A percentile compares a stretch with the other conserved stretches of the same genome.
phyloP scores from a whole-genome alignment of 2,329 filamentous ascomycete species.

The Ophiocordyceps camponoti-rufipedis region DNA sequence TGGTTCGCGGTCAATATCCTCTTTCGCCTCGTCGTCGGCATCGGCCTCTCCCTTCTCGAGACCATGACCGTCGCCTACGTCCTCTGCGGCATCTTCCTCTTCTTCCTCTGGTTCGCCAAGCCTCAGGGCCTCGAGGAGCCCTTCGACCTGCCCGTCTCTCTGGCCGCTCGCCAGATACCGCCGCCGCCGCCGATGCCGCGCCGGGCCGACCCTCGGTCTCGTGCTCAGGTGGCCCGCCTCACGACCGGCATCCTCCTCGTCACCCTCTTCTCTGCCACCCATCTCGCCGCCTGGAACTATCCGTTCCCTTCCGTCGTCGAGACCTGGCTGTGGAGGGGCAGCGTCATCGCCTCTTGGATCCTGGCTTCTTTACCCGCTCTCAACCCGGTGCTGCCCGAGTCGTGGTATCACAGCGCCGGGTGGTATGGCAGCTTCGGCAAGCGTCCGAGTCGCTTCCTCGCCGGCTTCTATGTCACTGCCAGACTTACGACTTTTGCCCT shows the following conservation, averaged over 20 bases:
- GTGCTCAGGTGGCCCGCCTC: not conserved
- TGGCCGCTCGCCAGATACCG: not conserved
- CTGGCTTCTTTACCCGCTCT: not conserved
- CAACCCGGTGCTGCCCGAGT: not conserved
- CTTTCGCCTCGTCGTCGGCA: not conserved
- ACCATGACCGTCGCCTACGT: not conserved
- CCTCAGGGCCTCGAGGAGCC: not conserved
- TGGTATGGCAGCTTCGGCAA: not conserved
- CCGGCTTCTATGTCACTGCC: not conserved
- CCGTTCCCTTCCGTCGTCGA: not conserved
- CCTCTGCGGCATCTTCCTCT: not conserved
- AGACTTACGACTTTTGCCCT: not conserved
- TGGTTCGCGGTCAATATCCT: not conserved
- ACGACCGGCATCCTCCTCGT: not conserved
- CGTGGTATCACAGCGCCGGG: not conserved
- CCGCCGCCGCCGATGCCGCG: not conserved
- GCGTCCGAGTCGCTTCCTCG: not conserved
- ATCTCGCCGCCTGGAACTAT: not conserved
- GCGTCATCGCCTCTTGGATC: not conserved
- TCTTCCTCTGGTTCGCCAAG: not conserved
- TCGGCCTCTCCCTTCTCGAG: not conserved
- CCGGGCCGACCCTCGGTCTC: not conserved
- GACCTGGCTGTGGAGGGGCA: not conserved
- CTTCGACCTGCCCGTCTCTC: not conserved
- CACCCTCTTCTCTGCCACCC: not conserved